Evolutionary conservation across 345 rosid genomes (phyloP).

Genomic region (Linum usitatissimum): DNA sequence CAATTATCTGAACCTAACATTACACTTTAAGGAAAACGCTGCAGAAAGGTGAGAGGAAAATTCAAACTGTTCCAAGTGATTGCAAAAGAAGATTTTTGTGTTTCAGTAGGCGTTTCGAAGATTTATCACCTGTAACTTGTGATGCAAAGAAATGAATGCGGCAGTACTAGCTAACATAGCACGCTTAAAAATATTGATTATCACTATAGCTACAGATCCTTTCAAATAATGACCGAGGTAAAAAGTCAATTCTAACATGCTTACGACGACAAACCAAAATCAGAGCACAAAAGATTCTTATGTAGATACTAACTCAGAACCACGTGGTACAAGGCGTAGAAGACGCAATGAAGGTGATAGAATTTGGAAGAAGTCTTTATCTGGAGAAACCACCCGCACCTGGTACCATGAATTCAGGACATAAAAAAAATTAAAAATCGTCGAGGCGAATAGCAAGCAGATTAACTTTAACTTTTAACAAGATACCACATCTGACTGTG

Average conservation of each 20-base stretch:
- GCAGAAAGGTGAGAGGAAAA: no score
- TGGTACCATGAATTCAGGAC: slow-evolving; percentile 15
- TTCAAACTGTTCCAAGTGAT: no score
- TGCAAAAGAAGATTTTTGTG: no score
- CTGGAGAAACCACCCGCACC: slow-evolving; percentile 98
- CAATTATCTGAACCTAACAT: no score
- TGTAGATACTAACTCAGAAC: slow-evolving; percentile 54
- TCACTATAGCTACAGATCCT: not conserved
- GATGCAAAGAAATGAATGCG: not conserved
- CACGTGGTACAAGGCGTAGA: slow-evolving; percentile 85
- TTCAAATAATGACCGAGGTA: not conserved
- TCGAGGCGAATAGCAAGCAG: not conserved
- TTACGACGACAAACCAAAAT: not conserved
- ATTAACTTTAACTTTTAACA: not conserved
- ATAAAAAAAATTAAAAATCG: no score
- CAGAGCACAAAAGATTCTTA: not conserved
- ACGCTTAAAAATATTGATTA: no score
- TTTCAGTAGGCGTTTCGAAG: not conserved
- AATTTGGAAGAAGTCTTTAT: slow-evolving; percentile 97
- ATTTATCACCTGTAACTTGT: not conserved
- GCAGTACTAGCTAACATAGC: not conserved
- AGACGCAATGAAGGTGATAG: slow-evolving; percentile 90
- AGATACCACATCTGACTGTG: not conserved
- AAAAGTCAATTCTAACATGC: not conserved
- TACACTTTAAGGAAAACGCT: no score